These are phyloP conservation scores for Podaxis mareebaensis DNA, from an alignment of 768 basidiomycete species.

Conservation along the genomic window DNA sequence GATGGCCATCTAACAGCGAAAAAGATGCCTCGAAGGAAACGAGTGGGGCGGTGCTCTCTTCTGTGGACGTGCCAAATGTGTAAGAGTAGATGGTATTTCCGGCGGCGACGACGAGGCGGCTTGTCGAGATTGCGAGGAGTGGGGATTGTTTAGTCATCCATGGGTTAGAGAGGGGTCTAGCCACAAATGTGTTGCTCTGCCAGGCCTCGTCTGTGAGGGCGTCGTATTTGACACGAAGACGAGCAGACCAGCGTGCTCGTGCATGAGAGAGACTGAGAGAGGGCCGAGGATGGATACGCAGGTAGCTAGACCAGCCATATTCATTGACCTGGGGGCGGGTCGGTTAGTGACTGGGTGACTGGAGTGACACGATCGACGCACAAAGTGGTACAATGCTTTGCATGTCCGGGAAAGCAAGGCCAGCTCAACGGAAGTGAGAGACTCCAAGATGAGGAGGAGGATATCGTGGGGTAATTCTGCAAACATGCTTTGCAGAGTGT, in stretches of 20 bases:
- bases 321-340: conserved; percentile 49
- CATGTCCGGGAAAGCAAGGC: conserved; percentile 41
- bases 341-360: conserved; percentile 2
- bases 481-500: conserved; percentile 23
- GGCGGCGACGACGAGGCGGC: conserved; percentile 61
- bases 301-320: conserved; percentile 59
- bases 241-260: conserved; percentile 44
- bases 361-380: conserved; percentile 30
- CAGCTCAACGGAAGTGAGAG: conserved; percentile 45
- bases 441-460: conserved; percentile 51
- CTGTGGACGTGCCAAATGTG: conserved; percentile 35
- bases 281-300: conserved; percentile 51
- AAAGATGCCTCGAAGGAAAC: conserved; percentile 49
- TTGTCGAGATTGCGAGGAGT: conserved; percentile 51
- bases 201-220: conserved; percentile 55
- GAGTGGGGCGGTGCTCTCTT: conserved; percentile 37
- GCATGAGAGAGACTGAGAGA: conserved; percentile 52
- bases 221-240: conserved; percentile 49
- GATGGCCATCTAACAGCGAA: conserved; percentile 34
- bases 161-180: conserved; percentile 60
- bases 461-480: conserved; percentile 54
- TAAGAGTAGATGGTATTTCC: conserved; percentile 62
- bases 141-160: conserved; percentile 63
- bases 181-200: conserved; percentile 51
- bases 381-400: conserved; percentile 40